These are phyloP conservation scores for Aspergillus nanangensis DNA, from an alignment of 495 filamentous ascomycete genomes.

Conservation along the genomic window DNA sequence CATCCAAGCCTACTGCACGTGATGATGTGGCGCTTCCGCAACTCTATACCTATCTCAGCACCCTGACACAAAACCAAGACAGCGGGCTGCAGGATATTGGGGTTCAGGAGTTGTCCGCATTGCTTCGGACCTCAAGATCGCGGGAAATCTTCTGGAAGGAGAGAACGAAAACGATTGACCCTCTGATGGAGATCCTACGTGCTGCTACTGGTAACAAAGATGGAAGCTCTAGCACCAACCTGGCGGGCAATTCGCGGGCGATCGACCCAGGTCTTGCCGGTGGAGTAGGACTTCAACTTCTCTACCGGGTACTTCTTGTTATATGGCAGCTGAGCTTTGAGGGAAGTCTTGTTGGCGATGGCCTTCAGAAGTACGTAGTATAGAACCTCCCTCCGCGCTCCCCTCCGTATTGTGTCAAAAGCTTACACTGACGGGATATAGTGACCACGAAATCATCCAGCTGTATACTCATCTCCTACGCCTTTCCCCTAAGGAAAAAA, in stretches of 20 bases:
- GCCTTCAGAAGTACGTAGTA: constrained; percentile 67
- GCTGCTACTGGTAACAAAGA: constrained; percentile 72
- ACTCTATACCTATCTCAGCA: constrained; percentile 82
- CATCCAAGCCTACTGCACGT: constrained; percentile 47
- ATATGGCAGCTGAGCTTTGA: constrained; percentile 97
- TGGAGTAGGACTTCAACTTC: constrained; percentile 84
- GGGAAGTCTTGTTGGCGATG: constrained; percentile 74
- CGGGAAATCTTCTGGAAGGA: constrained; percentile 85
- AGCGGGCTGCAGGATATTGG: constrained; percentile 93
- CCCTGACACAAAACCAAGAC: constrained; percentile 70
- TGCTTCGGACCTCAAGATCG: constrained; percentile 72
- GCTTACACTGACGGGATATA: constrained; percentile 28
- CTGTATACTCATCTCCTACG: constrained; percentile 87
- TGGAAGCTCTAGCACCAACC: constrained; percentile 60
- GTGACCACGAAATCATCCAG: constrained; percentile 87
- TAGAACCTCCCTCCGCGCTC: background rate
- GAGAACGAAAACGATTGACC: constrained; percentile 73
- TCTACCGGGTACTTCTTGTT: constrained; percentile 90
- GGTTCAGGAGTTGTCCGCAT: constrained; percentile 81
- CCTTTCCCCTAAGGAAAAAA: constrained; percentile 96
- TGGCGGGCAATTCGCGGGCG: constrained; percentile 57
- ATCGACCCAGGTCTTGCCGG: constrained; percentile 66
- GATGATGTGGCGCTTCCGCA: constrained; percentile 80
- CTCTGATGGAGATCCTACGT: constrained; percentile 78
- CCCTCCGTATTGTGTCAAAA: background rate